Percentiles rank a stretch among this genome's conserved stretches.
These are phyloP conservation scores for Thelephora aurantiotincta DNA, from an alignment of 768 basidiomycete genomes.

Conservation along the genomic window DNA sequence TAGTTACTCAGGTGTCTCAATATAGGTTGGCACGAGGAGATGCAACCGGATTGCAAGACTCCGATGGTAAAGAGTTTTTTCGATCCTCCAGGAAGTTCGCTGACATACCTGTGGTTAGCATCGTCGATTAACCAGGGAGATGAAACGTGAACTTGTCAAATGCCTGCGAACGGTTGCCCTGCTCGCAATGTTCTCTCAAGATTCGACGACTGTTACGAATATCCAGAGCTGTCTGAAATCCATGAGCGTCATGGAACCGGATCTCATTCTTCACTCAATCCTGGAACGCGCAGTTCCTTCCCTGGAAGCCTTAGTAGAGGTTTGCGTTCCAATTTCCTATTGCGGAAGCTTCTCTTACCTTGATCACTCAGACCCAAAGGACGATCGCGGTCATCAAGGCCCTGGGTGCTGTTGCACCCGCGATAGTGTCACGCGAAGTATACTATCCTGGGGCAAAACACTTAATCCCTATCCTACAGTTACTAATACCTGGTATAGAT, in stretches of 20 bases:
- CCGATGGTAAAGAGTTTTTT: slow-evolving; percentile 28
- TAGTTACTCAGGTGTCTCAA: not conserved
- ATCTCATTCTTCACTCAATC: slow-evolving; percentile 68
- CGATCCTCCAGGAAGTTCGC: not conserved
- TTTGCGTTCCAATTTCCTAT: slow-evolving; percentile 14
- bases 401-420: slow-evolving; percentile 65
- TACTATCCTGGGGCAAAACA: slow-evolving; percentile 77
- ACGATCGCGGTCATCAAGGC: slow-evolving; percentile 81
- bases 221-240: slow-evolving; percentile 73
- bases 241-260: slow-evolving; percentile 75
- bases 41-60: slow-evolving; percentile 66
- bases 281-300: slow-evolving; percentile 77
- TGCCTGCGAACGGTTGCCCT: slow-evolving; percentile 70
- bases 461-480: slow-evolving; percentile 63
- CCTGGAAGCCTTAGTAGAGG: slow-evolving; percentile 81
- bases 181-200: slow-evolving; percentile 85
- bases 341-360: not conserved
- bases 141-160: slow-evolving; percentile 78
- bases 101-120: slow-evolving; percentile 23
- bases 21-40: slow-evolving; percentile 68
- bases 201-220: slow-evolving; percentile 56
- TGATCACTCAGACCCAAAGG: slow-evolving; percentile 51
- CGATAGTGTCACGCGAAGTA: slow-evolving; percentile 64
- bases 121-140: slow-evolving; percentile 61
- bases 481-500: slow-evolving; percentile 80